phyloP scores from a whole-genome alignment of 1,284 basidiomycete species.

The Rhodotorula sp. region DNA sequence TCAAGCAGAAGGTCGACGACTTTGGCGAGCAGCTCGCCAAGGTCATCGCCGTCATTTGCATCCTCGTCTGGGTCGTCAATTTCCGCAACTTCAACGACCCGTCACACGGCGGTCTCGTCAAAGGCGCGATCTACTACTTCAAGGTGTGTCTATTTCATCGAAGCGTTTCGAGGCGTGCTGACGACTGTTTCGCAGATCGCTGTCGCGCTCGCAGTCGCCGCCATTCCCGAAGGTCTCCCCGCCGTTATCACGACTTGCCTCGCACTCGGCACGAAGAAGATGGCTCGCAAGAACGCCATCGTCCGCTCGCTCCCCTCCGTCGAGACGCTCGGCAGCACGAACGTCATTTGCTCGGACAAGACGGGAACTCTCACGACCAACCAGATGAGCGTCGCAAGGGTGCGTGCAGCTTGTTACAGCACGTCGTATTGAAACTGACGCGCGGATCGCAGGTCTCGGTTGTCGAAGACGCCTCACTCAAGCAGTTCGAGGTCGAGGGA shows the following conservation, averaged over 20 bases:
- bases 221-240: conserved; percentile 91
- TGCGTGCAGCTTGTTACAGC: conserved; percentile 50
- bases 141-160: conserved; percentile 53
- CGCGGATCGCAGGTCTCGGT: conserved; percentile 64
- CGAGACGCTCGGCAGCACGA: conserved; percentile 92
- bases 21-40: conserved; percentile 94
- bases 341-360: conserved; percentile 96
- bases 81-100: conserved; percentile 90
- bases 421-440: not conserved
- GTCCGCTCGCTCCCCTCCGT: conserved; percentile 93
- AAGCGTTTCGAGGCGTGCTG: not conserved
- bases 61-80: conserved; percentile 94
- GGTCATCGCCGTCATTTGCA: conserved; percentile 90
- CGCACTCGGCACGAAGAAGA: conserved; percentile 92
- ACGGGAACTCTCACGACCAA: conserved; percentile 93
- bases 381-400: conserved; percentile 89
- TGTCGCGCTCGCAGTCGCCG: conserved; percentile 90
- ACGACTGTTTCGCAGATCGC: conserved; percentile 62
- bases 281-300: conserved; percentile 96
- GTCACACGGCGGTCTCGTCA: conserved; percentile 78
- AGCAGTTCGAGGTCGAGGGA: conserved; percentile 79
- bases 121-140: conserved; percentile 94
- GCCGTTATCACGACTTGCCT: conserved; percentile 96
- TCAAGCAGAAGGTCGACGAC: conserved; percentile 93
- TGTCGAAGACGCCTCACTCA: conserved; percentile 60